Evolutionary conservation across 495 filamentous ascomycete genomes (phyloP).

Genomic region (Hypoxylon perforatum): DNA sequence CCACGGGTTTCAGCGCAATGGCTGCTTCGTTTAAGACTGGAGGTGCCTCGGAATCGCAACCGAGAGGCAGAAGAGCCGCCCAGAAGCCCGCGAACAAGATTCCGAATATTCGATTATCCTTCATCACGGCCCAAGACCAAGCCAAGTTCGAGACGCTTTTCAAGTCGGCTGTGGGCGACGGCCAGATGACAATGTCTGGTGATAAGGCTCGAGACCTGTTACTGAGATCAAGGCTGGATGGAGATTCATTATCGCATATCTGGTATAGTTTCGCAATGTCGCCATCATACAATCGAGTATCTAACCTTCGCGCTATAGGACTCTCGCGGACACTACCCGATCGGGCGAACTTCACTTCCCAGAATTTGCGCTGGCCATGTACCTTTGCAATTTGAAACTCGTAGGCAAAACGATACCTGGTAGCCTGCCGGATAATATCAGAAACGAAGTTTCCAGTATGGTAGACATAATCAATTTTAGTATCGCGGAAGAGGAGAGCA

Average conservation of each 20-base stretch:
- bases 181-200: conserved; percentile 85
- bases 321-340: conserved; percentile 95
- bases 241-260: conserved; percentile 83
- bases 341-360: conserved; percentile 97
- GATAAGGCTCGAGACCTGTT: conserved; percentile 92
- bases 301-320: conserved; percentile 63
- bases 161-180: conserved; percentile 90
- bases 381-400: conserved; percentile 93
- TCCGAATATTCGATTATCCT: conserved; percentile 94
- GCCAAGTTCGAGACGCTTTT: conserved; percentile 98
- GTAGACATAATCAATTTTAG: conserved; percentile 99
- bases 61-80: conserved; percentile 59
- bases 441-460: conserved; percentile 99
- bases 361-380: conserved; percentile 98
- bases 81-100: conserved; percentile 70
- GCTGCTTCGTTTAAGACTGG: conserved; percentile 83
- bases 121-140: conserved; percentile 95
- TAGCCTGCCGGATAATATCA: conserved; percentile 81
- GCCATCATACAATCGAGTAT: background rate
- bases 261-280: conserved; percentile 66
- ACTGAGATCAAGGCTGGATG: conserved; percentile 85
- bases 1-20: conserved; percentile 81
- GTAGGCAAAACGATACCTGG: conserved; percentile 84
- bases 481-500: conserved; percentile 78
- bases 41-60: conserved; percentile 61